phyloP scores from a whole-genome alignment of 305 asterid species.

The Solanum hybrid region DNA sequence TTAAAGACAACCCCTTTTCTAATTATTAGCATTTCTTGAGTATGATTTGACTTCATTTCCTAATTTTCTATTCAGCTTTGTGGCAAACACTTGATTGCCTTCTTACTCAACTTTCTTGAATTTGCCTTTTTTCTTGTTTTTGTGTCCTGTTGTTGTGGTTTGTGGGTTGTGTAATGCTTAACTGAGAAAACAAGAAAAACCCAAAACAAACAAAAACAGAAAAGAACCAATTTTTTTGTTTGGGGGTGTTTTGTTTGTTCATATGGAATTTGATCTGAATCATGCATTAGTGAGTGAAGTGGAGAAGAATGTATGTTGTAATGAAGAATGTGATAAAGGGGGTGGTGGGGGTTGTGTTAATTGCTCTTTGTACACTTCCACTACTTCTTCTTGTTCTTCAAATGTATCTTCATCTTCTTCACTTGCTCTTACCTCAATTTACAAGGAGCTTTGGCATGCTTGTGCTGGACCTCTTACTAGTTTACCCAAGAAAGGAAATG shows the following conservation, averaged over 20 bases:
- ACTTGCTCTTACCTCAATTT: conserved; percentile 30
- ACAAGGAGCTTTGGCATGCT: conserved; percentile 89
- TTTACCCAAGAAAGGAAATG: conserved; percentile 77
- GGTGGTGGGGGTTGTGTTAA: conserved; percentile 40
- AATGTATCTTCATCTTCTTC: conserved; percentile 37
- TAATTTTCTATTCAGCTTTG: conserved; percentile 2
- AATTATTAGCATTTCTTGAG: conserved; percentile 5
- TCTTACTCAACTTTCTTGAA: conserved; percentile 8
- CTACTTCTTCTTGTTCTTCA: conserved; percentile 66
- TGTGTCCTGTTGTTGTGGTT: neutral
- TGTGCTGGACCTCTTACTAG: conserved; percentile 84
- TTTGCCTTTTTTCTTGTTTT: neutral
- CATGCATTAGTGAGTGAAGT: conserved; percentile 52
- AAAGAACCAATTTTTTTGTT: neutral
- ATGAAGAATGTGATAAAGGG: conserved; percentile 58
- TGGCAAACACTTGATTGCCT: conserved; percentile 7
- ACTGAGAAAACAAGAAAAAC: conserved; percentile 9
- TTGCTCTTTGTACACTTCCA: conserved; percentile 36
- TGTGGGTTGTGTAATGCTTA: conserved; percentile 12
- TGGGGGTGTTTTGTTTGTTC: conserved; percentile 12
- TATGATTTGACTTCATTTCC: conserved; percentile 27
- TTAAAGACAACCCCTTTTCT: conserved; percentile 32
- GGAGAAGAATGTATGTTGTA: conserved; percentile 47
- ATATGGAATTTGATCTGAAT: conserved; percentile 87
- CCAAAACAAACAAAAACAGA: neutral